phyloP scores from a whole-genome alignment of 1,284 basidiomycete species.

The Ganoderma boninense region DNA sequence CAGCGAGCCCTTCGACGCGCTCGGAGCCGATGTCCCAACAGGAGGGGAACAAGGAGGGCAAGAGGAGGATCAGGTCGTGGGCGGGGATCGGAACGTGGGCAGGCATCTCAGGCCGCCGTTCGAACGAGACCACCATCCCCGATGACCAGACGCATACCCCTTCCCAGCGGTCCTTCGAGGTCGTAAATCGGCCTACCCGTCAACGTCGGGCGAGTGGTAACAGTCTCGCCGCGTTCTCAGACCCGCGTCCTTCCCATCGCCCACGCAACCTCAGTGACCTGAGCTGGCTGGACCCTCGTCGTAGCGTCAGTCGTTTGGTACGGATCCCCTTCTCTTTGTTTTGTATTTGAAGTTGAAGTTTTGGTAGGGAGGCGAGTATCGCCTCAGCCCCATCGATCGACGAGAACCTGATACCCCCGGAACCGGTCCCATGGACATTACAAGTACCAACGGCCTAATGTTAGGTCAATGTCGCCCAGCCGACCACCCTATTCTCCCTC shows the following conservation, averaged over 20 bases:
- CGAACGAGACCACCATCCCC: conserved; percentile 36
- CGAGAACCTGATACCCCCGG: conserved; percentile 56
- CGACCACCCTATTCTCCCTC: conserved; percentile 48
- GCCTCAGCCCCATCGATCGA: conserved; percentile 51
- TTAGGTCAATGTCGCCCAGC: conserved; percentile 26
- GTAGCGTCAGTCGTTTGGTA: conserved; percentile 74
- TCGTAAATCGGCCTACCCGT: conserved; percentile 70
- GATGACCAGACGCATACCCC: conserved; percentile 38
- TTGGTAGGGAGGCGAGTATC: conserved; percentile 66
- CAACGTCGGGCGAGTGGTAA: conserved; percentile 55
- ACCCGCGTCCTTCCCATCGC: conserved; percentile 48
- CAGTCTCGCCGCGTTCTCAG: conserved; percentile 52
- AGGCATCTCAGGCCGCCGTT: conserved; percentile 35
- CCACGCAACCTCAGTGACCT: conserved; percentile 69
- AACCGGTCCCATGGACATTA: conserved; percentile 52
- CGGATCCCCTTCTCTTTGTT: conserved; percentile 40
- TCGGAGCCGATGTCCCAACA: conserved; percentile 27
- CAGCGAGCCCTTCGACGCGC: conserved; percentile 34
- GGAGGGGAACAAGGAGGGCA: conserved; percentile 18
- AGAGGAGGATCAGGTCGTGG: conserved; percentile 36
- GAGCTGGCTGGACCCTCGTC: conserved; percentile 77
- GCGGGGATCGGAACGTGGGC: conserved; percentile 36
- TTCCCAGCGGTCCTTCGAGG: conserved; percentile 67
- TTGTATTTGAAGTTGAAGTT: conserved; percentile 20
- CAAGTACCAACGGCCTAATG: conserved; percentile 52